phyloP scores from a whole-genome alignment of 169 alveolate genomes.

The Toxoplasma gondii region DNA sequence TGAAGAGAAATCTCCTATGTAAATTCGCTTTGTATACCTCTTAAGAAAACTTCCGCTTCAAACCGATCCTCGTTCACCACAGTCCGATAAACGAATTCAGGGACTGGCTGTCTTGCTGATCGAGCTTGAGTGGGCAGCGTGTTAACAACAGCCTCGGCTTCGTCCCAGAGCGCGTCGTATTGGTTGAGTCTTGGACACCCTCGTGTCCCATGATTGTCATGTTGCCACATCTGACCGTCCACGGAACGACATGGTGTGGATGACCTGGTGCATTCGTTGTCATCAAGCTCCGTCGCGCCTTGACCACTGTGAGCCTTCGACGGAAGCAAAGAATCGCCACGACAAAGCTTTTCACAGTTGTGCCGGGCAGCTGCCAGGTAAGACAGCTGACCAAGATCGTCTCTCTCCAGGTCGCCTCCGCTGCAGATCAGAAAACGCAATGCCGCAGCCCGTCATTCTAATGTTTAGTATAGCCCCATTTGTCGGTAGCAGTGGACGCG shows the following conservation, averaged over 20 bases:
- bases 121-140: not conserved
- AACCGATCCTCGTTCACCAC: conserved; percentile 51
- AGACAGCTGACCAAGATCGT: not conserved
- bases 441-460: too few species aligned
- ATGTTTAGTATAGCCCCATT: too few species aligned
- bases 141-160: too few species aligned
- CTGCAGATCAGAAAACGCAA: not conserved
- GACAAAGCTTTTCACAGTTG: not conserved
- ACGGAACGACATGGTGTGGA: not conserved
- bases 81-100: conserved; percentile 43
- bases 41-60: conserved; percentile 59
- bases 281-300: not conserved
- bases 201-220: too few species aligned
- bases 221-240: not conserved
- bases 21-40: conserved; percentile 20
- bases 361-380: not conserved
- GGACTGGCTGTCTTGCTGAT: not conserved
- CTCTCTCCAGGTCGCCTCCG: not conserved
- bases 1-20: not conserved
- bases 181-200: too few species aligned
- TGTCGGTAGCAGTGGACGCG: too few species aligned
- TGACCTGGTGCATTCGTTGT: not conserved
- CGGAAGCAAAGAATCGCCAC: not conserved
- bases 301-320: not conserved
- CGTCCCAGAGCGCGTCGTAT: too few species aligned